Evolutionary conservation across 345 rosid species (phyloP).

Genomic region (Citropsis articulata): DNA sequence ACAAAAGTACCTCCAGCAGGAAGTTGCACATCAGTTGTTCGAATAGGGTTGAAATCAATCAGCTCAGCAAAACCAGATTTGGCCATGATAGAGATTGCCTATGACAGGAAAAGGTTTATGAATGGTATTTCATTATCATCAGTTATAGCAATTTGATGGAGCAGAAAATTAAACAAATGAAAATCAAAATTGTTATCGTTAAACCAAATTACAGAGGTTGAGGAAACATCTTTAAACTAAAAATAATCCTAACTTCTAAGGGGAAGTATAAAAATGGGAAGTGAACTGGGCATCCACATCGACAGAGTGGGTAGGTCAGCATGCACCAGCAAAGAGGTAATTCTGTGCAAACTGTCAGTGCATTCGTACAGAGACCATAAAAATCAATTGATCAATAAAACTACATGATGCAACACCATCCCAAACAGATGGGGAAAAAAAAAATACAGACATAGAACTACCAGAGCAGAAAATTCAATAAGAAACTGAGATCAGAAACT

Average conservation of each 20-base stretch:
- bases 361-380: background rate
- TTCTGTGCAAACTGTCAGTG: background rate
- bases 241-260: background rate
- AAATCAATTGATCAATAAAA: background rate
- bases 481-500: background rate
- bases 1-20: constrained; percentile 93
- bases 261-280: background rate
- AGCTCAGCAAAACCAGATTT: constrained; percentile 96
- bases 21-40: constrained; percentile 93
- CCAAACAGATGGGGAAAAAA: background rate
- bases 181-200: background rate
- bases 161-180: background rate
- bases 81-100: constrained; percentile 99
- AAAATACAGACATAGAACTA: background rate
- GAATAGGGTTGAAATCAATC: constrained; percentile 96
- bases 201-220: background rate
- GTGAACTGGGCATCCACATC: no score
- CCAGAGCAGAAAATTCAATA: background rate
- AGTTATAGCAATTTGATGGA: background rate
- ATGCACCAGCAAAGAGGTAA: background rate
- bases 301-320: background rate
- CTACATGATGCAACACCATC: background rate
- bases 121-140: background rate
- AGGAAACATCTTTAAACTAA: background rate
- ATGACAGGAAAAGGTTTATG: constrained; percentile 17